phyloP scores from a whole-genome alignment of 169 alveolate genomes.

The Plasmodium fragile region DNA sequence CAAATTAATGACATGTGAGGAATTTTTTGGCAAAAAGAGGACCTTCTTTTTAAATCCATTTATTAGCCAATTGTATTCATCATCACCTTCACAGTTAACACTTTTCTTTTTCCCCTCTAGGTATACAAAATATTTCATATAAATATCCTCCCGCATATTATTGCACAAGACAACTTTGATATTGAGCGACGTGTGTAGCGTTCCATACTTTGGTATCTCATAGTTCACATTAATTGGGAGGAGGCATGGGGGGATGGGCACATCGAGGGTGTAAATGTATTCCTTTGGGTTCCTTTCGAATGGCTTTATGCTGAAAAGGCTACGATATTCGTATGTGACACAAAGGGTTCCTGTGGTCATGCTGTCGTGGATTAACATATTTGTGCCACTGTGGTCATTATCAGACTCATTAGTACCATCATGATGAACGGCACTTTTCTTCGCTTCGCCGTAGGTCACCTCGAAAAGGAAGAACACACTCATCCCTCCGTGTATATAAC shows the following conservation, averaged over 20 bases:
- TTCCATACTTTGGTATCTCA: conserved; percentile 67
- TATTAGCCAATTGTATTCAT: conserved; percentile 52
- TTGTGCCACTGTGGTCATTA: background rate
- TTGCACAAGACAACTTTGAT: conserved; percentile 27
- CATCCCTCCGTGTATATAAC: conserved; percentile 36
- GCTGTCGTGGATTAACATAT: conserved; percentile 16
- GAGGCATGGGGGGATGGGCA: conserved; percentile 36
- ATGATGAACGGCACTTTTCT: background rate
- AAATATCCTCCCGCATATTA: conserved; percentile 49
- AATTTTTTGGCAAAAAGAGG: conserved; percentile 42
- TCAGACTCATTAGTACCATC: background rate
- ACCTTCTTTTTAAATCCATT: conserved; percentile 70
- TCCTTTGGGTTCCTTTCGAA: background rate
- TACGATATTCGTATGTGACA: conserved; percentile 37
- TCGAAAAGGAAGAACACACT: conserved; percentile 52
- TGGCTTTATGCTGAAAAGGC: background rate
- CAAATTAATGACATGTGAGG: conserved; percentile 38
- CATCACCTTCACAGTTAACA: background rate
- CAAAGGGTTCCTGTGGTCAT: conserved; percentile 22
- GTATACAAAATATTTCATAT: conserved; percentile 46
- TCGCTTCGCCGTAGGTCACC: conserved; percentile 6
- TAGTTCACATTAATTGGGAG: conserved; percentile 50
- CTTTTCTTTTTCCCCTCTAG: conserved; percentile 8
- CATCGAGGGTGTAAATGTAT: conserved; percentile 20
- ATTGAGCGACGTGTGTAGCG: conserved; percentile 34